Evolutionary conservation across 2,329 filamentous ascomycete species (phyloP).

Genomic region (Claviceps spartinae): DNA sequence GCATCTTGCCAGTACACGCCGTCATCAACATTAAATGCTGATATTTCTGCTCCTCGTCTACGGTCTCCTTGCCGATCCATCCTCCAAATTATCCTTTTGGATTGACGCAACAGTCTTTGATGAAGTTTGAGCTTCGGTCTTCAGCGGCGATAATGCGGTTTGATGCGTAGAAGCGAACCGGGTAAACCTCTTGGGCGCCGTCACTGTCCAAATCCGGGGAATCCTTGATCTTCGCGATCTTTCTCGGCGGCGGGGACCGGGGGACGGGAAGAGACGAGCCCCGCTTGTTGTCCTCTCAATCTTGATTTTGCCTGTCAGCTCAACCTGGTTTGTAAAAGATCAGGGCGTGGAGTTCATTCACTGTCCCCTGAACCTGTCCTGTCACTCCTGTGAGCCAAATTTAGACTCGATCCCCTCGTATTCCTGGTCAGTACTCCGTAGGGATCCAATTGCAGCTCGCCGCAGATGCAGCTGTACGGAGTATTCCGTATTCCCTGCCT

Average conservation of each 20-base stretch:
- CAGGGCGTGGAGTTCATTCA: not conserved
- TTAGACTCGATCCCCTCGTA: not conserved
- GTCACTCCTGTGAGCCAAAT: not conserved
- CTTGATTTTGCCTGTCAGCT: not conserved
- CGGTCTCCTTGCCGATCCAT: too few species aligned
- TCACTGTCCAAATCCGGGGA: conserved; percentile 1
- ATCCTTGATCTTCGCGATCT: conserved; percentile 3
- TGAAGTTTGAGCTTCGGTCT: too few species aligned
- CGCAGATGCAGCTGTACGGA: too few species aligned
- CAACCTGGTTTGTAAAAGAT: not conserved
- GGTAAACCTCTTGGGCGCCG: too few species aligned
- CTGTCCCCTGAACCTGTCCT: not conserved
- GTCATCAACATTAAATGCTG: too few species aligned
- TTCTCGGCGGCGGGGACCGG: not conserved
- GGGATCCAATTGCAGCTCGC: not conserved
- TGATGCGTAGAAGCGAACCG: too few species aligned
- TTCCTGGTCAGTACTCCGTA: not conserved
- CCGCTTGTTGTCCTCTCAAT: not conserved
- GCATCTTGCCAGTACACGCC: too few species aligned
- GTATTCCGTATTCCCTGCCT: too few species aligned
- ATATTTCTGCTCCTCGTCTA: too few species aligned
- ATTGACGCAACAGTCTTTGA: too few species aligned
- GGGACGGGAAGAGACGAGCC: conserved; percentile 2
- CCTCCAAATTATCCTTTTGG: too few species aligned
- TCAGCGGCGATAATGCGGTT: too few species aligned